Conservation (phyloP, 78 protist species). For the Mastigamoeba balamuthi region DNA sequence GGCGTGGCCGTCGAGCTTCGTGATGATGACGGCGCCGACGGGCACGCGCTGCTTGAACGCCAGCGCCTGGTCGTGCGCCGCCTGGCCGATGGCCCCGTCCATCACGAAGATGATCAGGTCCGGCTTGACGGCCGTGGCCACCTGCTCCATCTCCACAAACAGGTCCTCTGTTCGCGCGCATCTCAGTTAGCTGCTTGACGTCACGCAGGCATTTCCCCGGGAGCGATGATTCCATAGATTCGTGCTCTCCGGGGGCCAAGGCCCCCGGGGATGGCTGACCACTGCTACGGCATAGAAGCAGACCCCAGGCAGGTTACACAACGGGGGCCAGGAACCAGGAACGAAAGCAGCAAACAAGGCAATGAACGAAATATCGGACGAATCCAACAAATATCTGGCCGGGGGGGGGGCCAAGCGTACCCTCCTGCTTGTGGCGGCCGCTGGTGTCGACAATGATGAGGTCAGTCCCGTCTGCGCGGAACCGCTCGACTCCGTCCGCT, state of each 20-base stretch:
- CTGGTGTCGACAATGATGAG: conserved; percentile 97
- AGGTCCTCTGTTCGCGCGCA: too few relatives aligned
- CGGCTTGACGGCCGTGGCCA: conserved; percentile 71
- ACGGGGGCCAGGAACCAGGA: too few relatives aligned
- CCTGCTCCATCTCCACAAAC: conserved; percentile 93
- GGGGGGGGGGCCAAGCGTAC: background rate
- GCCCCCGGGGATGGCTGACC: too few relatives aligned
- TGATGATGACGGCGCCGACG: conserved; percentile 91
- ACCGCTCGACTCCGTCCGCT: conserved; percentile 81
- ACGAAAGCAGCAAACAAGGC: too few relatives aligned
- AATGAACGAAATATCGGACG: background rate
- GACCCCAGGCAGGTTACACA: too few relatives aligned
- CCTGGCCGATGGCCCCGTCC: conserved; percentile 94
- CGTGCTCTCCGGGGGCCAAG: too few relatives aligned
- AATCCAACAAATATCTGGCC: background rate
- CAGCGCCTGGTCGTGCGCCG: conserved; percentile 81
- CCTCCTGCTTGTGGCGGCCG: conserved; percentile 94
- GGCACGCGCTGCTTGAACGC: conserved; percentile 57
- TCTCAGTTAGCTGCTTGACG: too few relatives aligned
- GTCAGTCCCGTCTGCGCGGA: conserved; percentile 73
- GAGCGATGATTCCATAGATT: too few relatives aligned
- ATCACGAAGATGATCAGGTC: conserved; percentile 91
- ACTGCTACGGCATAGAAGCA: too few relatives aligned
- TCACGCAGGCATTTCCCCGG: too few relatives aligned
- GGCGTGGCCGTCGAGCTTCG: conserved; percentile 98